Evolutionary conservation across 1,284 basidiomycete genomes (phyloP), one percentile per base, ranked within the genome.

Genomic region (Moesziomyces sp.): DNA sequence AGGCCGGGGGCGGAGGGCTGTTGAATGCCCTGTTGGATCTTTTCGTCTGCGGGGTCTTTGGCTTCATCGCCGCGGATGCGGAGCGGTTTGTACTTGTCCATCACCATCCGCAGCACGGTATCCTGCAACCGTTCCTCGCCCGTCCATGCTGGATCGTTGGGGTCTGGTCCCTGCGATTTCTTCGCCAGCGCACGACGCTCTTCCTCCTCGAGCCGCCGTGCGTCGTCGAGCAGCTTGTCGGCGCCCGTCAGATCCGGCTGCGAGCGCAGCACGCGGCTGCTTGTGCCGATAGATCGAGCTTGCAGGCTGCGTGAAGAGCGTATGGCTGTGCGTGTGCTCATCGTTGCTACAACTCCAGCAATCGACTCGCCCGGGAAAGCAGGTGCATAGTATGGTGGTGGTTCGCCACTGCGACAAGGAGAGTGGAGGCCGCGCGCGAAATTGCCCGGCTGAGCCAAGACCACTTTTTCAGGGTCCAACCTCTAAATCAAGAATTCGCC

Each of bases 61-160:
- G 44, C 3, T 1, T 45, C 49, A 7, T 46, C 42, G 0, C 46
- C 30, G 14, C 53, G 19, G 23, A 72, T 43, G n/a, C 79, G 53
- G 14, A 82, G 45, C 1, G 80, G 80, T 35, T 81, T 79, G 56
- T 82, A 77, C 53, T 80, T 82, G 68, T 82, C 79, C 67, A 79
- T 74, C n/a, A 82, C 59, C 79, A 82, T 81, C 3, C 80, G 75
- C 16, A 79, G 60, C 3, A 82, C 74, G 0, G 77, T 75, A 46
- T 79, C 77, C 46, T 81, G 74, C 0, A 80, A 42, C 0, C 79
- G 58, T 46, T 82, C 80, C 11, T 81, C 77, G 23, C 79, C 80
- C 3, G 76, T 75, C 79, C 80, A 81, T 9, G 72, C 43, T 3
- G 73, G 68, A 58, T 78, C 78, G 26, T 59, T 62, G 3, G 74